phyloP scores from a whole-genome alignment of 768 basidiomycete species.

The Leccinellum luteum region DNA sequence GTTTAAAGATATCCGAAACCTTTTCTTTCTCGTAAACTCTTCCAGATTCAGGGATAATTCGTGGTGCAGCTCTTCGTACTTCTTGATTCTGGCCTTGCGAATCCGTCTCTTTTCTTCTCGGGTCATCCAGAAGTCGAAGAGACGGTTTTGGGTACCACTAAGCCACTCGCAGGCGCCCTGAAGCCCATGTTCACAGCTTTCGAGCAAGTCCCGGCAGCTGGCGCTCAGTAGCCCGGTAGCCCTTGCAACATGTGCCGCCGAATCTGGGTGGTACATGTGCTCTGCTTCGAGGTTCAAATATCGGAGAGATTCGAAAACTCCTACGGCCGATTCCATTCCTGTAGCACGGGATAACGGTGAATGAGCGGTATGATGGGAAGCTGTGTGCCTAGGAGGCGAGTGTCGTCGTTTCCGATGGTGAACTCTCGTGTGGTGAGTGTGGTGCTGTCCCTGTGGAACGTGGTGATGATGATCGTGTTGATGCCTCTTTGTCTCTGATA shows the following conservation, averaged over 20 bases:
- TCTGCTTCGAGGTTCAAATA: conserved; percentile 67
- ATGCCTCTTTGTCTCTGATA: background rate
- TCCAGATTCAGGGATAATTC: conserved; percentile 39
- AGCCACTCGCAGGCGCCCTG: conserved; percentile 51
- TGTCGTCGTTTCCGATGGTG: conserved; percentile 11
- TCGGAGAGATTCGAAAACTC: conserved; percentile 69
- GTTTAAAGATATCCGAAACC: conserved; percentile 37
- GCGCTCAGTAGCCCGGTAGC: conserved; percentile 45
- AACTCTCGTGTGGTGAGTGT: background rate
- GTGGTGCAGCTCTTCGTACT: conserved; percentile 36
- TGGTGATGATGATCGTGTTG: background rate
- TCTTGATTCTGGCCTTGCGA: conserved; percentile 36
- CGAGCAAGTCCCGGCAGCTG: conserved; percentile 55
- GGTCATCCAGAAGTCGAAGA: conserved; percentile 38
- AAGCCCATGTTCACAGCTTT: conserved; percentile 40
- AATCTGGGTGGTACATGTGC: conserved; percentile 48
- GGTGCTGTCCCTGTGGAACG: background rate
- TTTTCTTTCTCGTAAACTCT: conserved; percentile 46
- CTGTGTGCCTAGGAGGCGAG: conserved; percentile 9
- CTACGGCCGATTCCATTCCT: conserved; percentile 47
- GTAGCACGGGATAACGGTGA: conserved; percentile 31
- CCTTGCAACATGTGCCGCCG: conserved; percentile 40
- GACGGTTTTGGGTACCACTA: conserved; percentile 33
- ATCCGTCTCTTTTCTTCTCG: conserved; percentile 28
- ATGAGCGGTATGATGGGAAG: conserved; percentile 29